Conservation (phyloP, 106 monocot species). For the Acorus gramineus region DNA sequence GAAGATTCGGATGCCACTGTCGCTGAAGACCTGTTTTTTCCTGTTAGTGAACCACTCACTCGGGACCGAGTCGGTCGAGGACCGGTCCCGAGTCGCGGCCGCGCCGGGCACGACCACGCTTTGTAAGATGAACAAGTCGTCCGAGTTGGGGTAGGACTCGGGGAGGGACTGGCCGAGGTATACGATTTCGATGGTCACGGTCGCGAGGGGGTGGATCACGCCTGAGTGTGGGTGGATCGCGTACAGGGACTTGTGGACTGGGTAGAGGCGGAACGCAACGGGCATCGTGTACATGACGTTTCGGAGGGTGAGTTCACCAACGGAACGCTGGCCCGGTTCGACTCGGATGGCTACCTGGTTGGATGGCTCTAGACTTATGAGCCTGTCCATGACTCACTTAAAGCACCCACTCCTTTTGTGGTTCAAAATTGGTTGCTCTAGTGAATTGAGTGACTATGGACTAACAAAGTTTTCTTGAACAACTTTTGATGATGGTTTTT, state of each 20-base stretch:
- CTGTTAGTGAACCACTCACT: slow-evolving; percentile 43
- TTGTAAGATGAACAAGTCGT: slow-evolving; percentile 44
- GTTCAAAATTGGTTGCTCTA: too few species aligned
- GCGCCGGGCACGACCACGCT: slow-evolving; percentile 51
- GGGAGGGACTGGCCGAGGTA: slow-evolving; percentile 24
- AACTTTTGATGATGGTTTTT: too few species aligned
- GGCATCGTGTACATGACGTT: slow-evolving; percentile 64
- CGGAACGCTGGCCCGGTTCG: slow-evolving; percentile 26
- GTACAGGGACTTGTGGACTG: slow-evolving; percentile 21
- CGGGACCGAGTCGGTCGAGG: slow-evolving; percentile 24
- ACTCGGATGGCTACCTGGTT: slow-evolving; percentile 27
- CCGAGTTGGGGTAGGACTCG: slow-evolving; percentile 15
- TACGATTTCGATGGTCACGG: slow-evolving; percentile 24
- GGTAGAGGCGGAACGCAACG: slow-evolving; percentile 41
- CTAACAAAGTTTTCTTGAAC: too few species aligned
- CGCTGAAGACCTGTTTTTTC: slow-evolving; percentile 51
- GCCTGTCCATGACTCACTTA: slow-evolving; percentile 26
- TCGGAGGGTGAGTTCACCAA: slow-evolving; percentile 29
- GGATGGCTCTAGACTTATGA: slow-evolving; percentile 38
- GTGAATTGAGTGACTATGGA: too few species aligned
- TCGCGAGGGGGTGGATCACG: slow-evolving; percentile 35
- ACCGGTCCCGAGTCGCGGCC: slow-evolving; percentile 7
- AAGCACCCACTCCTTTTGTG: too few species aligned
- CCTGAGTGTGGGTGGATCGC: slow-evolving; percentile 29
- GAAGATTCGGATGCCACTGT: slow-evolving; percentile 26